Evolutionary conservation across 441 rosid genomes (phyloP), one percentile per base, ranked within the genome.

Genomic region (Iberis amara): DNA sequence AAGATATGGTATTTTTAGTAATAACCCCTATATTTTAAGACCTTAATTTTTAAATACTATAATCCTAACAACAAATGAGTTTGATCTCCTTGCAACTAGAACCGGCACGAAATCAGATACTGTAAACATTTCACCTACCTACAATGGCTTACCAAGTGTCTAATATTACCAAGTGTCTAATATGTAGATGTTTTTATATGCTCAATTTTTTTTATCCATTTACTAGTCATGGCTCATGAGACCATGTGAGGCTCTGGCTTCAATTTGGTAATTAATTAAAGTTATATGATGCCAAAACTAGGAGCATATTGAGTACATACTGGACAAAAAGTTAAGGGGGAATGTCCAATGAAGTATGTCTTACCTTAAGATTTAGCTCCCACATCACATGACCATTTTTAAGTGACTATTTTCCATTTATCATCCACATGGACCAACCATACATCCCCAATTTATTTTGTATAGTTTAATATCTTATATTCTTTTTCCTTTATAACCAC

Each of bases 241-340:
- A 41, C 66, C 71, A 66, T 66, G 71, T 66, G 71, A 66, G 53
- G 1, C 52, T 47, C 71, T 66, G 71, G 47, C 66, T 60, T 48
- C 47, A 52, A 66, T 54, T 47, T 53, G 39, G 41, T 43, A 57
- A 43, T 37, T 65, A 32, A 39, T 52, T 31, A 47, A 46, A 49
- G 36, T 7, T 23, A 57, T 13, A 48, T 48, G 38, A 48, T 54
- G 28, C 62, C 71, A 66, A 66, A 66, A 59, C 53, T 60, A 66
- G 52, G 57, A 52, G 60, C 45, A 66, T 46, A 61, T 26, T 26
- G 48, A 39, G 37, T 37, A 52, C 28, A 37, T 27, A 48, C 31
- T 39, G 32, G 57, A 47, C 62, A 40, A 36, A 33, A 33, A 11
- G 9, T 0, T 0, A 9, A 38, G 4, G 8, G 47, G 31, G 71